Evolutionary conservation across 805 yeast species (phyloP).

Genomic region (Starmera dryadoides): DNA sequence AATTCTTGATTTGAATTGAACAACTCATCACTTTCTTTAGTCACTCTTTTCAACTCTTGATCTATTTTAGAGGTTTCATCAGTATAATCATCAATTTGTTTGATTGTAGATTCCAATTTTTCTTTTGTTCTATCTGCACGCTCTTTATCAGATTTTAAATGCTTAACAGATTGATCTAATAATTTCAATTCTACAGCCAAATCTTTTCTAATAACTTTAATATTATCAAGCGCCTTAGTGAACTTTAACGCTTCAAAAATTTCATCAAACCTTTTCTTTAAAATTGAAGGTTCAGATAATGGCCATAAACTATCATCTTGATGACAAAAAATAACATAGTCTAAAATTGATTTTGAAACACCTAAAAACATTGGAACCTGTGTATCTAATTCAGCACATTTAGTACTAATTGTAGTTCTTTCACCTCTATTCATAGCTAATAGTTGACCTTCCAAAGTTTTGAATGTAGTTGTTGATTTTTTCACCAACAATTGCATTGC

Average conservation of each 20-base stretch:
- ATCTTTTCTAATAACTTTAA: constrained; percentile 72
- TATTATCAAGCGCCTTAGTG: constrained; percentile 79
- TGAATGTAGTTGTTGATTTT: constrained; percentile 62
- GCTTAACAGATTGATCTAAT: constrained; percentile 71
- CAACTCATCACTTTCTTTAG: constrained; percentile 51
- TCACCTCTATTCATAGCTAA: constrained; percentile 60
- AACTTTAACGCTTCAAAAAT: constrained; percentile 93
- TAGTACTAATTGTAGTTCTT: constrained; percentile 67
- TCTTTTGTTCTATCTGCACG: constrained; percentile 55
- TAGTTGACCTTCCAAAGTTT: constrained; percentile 86
- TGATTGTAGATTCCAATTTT: constrained; percentile 36
- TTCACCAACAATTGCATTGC: constrained; percentile 69
- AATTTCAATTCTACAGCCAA: constrained; percentile 68
- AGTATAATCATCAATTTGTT: constrained; percentile 36
- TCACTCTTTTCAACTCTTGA: constrained; percentile 40
- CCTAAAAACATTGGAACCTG: constrained; percentile 82
- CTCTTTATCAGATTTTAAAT: constrained; percentile 63
- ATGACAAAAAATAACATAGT: constrained; percentile 92
- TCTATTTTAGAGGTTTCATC: constrained; percentile 44
- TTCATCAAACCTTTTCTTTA: constrained; percentile 92
- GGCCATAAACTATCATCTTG: constrained; percentile 99
- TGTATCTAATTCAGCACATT: constrained; percentile 76
- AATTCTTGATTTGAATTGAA: constrained; percentile 78
- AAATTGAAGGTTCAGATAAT: constrained; percentile 76
- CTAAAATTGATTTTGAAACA: constrained; percentile 79